Percentiles rank a stretch among this genome's conserved stretches.
phyloP scores from a whole-genome alignment of 192 early-diverging fungal genomes.

The Umbelopsis ramanniana region DNA sequence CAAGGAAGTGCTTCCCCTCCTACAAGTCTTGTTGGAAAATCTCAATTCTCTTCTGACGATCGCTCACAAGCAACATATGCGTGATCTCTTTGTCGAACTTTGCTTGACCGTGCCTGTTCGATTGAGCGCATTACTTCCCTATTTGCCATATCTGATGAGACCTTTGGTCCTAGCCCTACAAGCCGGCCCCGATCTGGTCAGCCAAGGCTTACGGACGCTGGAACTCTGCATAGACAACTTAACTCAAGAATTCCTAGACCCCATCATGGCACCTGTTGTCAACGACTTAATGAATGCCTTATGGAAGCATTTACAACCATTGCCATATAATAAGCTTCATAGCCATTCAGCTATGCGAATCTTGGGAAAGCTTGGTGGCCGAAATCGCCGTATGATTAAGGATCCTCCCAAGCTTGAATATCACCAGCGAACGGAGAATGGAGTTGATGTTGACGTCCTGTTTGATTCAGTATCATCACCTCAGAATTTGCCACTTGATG shows the following conservation, averaged over 20 bases:
- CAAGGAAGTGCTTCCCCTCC: conserved; percentile 91
- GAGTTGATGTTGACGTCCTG: conserved; percentile 61
- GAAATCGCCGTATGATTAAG: conserved; percentile 88
- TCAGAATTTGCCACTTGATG: conserved; percentile 63
- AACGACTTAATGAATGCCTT: conserved; percentile 93
- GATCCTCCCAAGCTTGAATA: conserved; percentile 63
- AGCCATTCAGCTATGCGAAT: conserved; percentile 89
- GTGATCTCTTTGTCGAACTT: conserved; percentile 97
- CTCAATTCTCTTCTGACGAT: conserved; percentile 83
- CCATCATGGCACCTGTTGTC: conserved; percentile 92
- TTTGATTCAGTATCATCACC: conserved; percentile 58
- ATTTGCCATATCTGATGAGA: conserved; percentile 92
- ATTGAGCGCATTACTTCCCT: conserved; percentile 90
- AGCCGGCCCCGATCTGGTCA: conserved; percentile 92
- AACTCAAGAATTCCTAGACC: conserved; percentile 95
- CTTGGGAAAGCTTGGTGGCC: conserved; percentile 96
- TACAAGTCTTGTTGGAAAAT: conserved; percentile 90
- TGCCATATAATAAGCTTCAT: conserved; percentile 83
- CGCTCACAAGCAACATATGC: conserved; percentile 83
- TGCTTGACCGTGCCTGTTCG: conserved; percentile 97
- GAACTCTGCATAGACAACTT: conserved; percentile 99
- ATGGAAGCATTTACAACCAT: conserved; percentile 89
- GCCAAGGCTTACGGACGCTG: conserved; percentile 91
- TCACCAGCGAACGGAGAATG: conserved; percentile 49
- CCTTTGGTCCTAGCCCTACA: conserved; percentile 94